Conservation (phyloP, 106 monocot genomes). For the Dioscorea dumetorum region DNA sequence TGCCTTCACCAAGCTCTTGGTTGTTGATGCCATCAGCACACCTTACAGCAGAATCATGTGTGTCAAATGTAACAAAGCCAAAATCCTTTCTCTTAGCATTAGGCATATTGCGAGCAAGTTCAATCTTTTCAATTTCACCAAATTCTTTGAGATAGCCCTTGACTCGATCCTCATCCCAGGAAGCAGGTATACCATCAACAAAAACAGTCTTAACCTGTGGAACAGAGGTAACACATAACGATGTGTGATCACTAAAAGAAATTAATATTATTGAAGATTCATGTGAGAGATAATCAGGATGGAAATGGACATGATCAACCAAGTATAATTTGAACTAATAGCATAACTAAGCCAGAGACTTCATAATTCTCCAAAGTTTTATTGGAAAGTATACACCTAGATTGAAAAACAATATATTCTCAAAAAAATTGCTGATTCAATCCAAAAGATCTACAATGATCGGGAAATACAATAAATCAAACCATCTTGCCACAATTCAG, state of each 20-base stretch:
- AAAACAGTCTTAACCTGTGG: slow-evolving; percentile 94
- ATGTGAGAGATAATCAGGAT: neutral
- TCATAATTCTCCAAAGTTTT: neutral
- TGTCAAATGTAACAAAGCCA: slow-evolving; percentile 94
- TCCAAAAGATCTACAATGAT: neutral
- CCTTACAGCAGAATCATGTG: slow-evolving; percentile 72
- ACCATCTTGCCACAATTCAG: neutral
- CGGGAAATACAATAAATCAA: neutral
- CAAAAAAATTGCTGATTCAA: neutral
- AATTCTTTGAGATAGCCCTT: slow-evolving; percentile 72
- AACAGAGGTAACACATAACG: neutral
- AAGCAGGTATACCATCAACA: slow-evolving; percentile 75
- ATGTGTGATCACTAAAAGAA: neutral
- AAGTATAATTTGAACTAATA: neutral
- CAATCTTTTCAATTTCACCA: slow-evolving; percentile 81
- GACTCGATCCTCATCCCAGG: slow-evolving; percentile 91
- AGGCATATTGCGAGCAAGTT: slow-evolving; percentile 96
- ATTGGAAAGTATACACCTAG: neutral
- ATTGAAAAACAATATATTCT: neutral
- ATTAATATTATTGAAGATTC: neutral
- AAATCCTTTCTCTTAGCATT: slow-evolving; percentile 91
- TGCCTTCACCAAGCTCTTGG: slow-evolving; percentile 76
- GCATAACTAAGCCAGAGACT: neutral
- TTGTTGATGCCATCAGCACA: slow-evolving; percentile 90
- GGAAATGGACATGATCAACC: neutral